Evolutionary conservation across 139 green algal genomes (phyloP).

Genomic region (Coccomyxa sp.): DNA sequence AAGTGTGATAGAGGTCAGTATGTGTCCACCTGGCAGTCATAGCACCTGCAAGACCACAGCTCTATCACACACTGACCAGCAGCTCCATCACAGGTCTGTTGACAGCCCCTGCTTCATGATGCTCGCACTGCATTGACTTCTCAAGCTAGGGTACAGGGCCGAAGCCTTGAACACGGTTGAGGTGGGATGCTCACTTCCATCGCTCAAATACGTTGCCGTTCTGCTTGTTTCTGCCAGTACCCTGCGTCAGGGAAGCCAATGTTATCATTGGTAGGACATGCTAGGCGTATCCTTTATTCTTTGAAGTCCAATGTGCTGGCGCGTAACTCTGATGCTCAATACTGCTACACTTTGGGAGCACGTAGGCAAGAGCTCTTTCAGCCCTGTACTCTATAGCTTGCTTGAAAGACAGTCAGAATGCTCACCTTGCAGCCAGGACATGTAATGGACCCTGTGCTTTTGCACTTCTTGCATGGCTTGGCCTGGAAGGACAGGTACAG

Average conservation of each 20-base stretch:
- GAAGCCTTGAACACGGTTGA: not conserved
- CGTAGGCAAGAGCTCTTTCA: not conserved
- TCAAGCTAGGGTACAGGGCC: not conserved
- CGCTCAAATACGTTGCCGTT: slow-evolving; percentile 30
- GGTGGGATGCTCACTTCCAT: slow-evolving; percentile 21
- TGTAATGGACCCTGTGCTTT: slow-evolving; percentile 7
- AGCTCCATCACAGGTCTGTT: not conserved
- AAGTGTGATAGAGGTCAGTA: too few relatives aligned
- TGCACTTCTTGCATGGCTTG: slow-evolving; percentile 10
- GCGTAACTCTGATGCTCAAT: too few relatives aligned
- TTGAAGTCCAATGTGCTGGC: too few relatives aligned
- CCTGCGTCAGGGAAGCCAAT: slow-evolving; percentile 1
- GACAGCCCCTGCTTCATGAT: not conserved
- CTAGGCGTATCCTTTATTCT: too few relatives aligned
- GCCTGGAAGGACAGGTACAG: too few relatives aligned
- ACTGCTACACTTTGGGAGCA: too few relatives aligned
- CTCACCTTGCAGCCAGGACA: slow-evolving; percentile 17
- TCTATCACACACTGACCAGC: not conserved
- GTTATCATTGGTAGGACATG: too few relatives aligned
- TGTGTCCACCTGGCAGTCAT: slow-evolving; percentile 42
- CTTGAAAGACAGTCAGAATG: not conserved
- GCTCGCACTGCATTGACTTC: not conserved
- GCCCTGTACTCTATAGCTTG: not conserved
- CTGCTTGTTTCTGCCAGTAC: slow-evolving; percentile 19
- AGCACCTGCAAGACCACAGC: slow-evolving; percentile 20